phyloP scores from a whole-genome alignment of 2,329 filamentous ascomycete genomes.

The Colletotrichum sp. region DNA sequence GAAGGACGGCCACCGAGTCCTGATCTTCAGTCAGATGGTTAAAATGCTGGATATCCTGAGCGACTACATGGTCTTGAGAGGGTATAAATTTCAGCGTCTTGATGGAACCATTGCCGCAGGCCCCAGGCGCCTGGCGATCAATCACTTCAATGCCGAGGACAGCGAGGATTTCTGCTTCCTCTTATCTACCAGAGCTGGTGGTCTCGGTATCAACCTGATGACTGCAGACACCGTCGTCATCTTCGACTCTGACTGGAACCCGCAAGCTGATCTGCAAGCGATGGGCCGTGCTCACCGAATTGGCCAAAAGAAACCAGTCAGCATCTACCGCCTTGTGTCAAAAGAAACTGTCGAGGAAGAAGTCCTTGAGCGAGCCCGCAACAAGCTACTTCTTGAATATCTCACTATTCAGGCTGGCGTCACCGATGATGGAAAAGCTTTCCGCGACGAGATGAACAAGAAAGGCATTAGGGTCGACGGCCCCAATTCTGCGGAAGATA shows the following conservation, averaged over 20 bases:
- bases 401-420: constrained; percentile 97
- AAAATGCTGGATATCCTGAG: constrained; percentile 97
- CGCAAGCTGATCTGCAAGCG: constrained; percentile 95
- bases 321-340: constrained; percentile 93
- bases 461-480: constrained; percentile 77
- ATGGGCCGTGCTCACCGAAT: constrained; percentile 99
- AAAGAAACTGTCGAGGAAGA: constrained; percentile 99
- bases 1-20: constrained; percentile 90
- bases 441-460: constrained; percentile 77
- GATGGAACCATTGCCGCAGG: constrained; percentile 93
- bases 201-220: constrained; percentile 98
- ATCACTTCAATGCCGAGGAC: constrained; percentile 96
- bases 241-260: constrained; percentile 99
- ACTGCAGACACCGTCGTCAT: constrained; percentile 97
- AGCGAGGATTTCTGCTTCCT: constrained; percentile 97
- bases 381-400: constrained; percentile 97
- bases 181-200: constrained; percentile 92
- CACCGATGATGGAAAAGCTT: constrained; percentile 89
- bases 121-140: constrained; percentile 90
- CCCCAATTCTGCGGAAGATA: constrained; percentile 90
- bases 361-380: constrained; percentile 92
- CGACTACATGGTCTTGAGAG: constrained; percentile 89
- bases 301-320: constrained; percentile 94
- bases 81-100: constrained; percentile 93
- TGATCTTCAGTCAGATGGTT: constrained; percentile 99